A percentile compares a stretch with the other conserved stretches of the same genome.
phyloP scores from a whole-genome alignment of 192 early-diverging fungal genomes.

The Gigaspora rosea region DNA sequence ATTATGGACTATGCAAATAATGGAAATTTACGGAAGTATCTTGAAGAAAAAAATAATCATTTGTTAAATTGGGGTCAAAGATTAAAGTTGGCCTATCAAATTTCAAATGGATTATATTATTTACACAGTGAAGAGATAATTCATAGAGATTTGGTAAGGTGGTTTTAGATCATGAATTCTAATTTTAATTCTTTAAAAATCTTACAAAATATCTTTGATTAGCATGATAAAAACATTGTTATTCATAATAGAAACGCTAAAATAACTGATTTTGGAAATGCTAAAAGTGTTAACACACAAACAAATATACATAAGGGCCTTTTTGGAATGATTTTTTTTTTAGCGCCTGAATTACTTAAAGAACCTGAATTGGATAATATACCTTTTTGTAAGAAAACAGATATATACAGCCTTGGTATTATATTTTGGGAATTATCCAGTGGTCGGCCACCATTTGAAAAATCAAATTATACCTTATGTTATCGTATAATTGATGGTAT shows the following conservation, averaged over 20 bases:
- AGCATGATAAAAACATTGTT: conserved; percentile 2
- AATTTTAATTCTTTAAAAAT: too few species aligned
- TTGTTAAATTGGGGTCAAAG: neutral
- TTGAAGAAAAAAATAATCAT: neutral
- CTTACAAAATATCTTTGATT: too few species aligned
- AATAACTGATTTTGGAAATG: conserved; percentile 17
- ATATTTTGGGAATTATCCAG: conserved; percentile 23
- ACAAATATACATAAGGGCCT: neutral
- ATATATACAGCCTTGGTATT: conserved; percentile 22
- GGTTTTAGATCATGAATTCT: too few species aligned
- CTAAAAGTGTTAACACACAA: neutral
- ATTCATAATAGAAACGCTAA: neutral
- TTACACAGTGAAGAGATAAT: neutral
- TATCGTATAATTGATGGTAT: neutral
- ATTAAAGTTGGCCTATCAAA: neutral
- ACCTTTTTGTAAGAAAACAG: neutral
- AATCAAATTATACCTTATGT: too few species aligned
- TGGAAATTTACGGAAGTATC: neutral
- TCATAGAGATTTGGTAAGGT: conserved; percentile 6
- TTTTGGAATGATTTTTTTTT: neutral
- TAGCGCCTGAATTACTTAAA: conserved; percentile 3
- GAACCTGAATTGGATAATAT: too few species aligned
- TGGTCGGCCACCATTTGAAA: neutral
- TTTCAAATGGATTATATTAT: neutral
- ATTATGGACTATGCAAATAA: conserved; percentile 6